Evolutionary conservation across 495 filamentous ascomycete species (phyloP).

Genomic region (Pyrenula aspistea): DNA sequence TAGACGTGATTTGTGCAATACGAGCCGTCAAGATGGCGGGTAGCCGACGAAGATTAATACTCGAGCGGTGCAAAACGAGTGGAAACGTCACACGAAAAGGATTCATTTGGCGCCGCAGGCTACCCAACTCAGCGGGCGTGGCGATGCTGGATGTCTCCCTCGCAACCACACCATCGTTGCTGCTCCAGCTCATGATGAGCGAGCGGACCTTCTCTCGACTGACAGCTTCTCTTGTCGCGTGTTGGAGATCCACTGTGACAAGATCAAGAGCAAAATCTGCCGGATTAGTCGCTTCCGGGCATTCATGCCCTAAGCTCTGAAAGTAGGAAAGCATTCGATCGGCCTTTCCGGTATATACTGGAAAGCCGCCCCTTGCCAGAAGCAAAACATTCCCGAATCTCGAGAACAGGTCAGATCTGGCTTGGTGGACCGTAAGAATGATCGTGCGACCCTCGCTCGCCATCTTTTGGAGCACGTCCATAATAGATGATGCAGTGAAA

Average conservation of each 20-base stretch:
- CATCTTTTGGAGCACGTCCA: slow-evolving; percentile 54
- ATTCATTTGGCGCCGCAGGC: slow-evolving; percentile 45
- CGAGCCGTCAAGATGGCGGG: slow-evolving; percentile 51
- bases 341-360: slow-evolving; percentile 54
- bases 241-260: slow-evolving; percentile 61
- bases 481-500: slow-evolving; percentile 63
- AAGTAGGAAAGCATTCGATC: slow-evolving; percentile 57
- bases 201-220: slow-evolving; percentile 45
- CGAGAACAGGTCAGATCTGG: slow-evolving; percentile 57
- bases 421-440: slow-evolving; percentile 64
- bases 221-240: slow-evolving; percentile 40
- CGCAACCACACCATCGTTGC: slow-evolving; percentile 16
- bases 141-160: slow-evolving; percentile 30
- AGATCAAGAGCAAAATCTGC: slow-evolving; percentile 67
- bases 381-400: slow-evolving; percentile 60
- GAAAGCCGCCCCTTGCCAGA: slow-evolving; percentile 52
- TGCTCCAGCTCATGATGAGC: slow-evolving; percentile 42
- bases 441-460: slow-evolving; percentile 64
- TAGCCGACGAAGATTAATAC: slow-evolving; percentile 55
- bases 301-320: slow-evolving; percentile 41
- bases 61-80: slow-evolving; percentile 48
- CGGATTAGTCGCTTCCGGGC: slow-evolving; percentile 56
- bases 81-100: slow-evolving; percentile 51
- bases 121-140: slow-evolving; percentile 58
- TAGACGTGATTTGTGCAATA: slow-evolving; percentile 53